phyloP scores from a whole-genome alignment of 1,139 yeast genomes.

The Taphrina pruni region DNA sequence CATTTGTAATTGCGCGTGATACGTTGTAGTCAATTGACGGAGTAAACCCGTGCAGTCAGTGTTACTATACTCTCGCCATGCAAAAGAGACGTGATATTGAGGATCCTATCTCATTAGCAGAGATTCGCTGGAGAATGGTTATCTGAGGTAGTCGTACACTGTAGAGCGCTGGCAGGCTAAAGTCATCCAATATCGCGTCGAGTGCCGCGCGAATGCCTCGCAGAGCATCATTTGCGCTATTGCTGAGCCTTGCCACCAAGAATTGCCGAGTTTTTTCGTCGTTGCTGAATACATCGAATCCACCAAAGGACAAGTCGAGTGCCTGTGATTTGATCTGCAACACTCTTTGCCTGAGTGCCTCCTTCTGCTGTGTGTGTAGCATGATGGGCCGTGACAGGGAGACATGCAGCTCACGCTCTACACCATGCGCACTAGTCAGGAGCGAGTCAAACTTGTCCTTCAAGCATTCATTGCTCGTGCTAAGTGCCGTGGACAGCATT shows the following conservation, averaged over 20 bases:
- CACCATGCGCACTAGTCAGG: constrained; percentile 5
- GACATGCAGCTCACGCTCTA: constrained; percentile 16
- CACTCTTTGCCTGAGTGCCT: background rate
- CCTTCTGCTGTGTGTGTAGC: background rate
- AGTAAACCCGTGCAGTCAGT: background rate
- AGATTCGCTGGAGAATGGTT: background rate
- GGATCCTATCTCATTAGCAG: background rate
- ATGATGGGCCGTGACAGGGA: constrained; percentile 4
- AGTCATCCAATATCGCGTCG: background rate
- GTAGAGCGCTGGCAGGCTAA: constrained; percentile 7
- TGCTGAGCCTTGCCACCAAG: constrained; percentile 2
- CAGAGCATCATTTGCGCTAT: background rate
- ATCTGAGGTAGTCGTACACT: background rate
- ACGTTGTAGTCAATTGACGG: background rate
- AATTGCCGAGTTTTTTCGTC: constrained; percentile 21
- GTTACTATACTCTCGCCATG: constrained; percentile 9
- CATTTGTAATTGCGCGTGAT: background rate
- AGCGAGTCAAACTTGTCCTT: background rate
- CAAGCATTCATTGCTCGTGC: background rate
- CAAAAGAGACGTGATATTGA: constrained; percentile 9
- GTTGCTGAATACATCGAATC: background rate
- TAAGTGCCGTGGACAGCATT: background rate
- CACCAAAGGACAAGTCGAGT: background rate
- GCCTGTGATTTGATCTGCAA: background rate
- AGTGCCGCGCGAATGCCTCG: background rate